These are phyloP conservation scores for Fraxinus paxiana DNA, from an alignment of 305 asterid species.

Conservation along the genomic window DNA sequence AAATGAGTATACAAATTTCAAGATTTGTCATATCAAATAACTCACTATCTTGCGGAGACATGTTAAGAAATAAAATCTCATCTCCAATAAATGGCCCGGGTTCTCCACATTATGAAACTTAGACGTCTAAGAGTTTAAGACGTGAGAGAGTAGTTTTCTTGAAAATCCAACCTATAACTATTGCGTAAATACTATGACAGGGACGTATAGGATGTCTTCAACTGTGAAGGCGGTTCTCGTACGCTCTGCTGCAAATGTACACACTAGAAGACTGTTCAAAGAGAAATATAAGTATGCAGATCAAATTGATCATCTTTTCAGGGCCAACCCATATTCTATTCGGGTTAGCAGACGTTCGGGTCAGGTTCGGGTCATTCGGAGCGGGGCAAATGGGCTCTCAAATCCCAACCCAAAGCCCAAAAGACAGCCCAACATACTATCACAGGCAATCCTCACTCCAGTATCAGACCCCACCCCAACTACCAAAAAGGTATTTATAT, in stretches of 20 bases:
- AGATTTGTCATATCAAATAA: too few relatives aligned
- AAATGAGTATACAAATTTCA: too few relatives aligned
- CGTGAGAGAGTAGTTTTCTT: not conserved
- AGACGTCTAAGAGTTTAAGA: not conserved
- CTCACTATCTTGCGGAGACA: too few relatives aligned
- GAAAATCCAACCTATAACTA: not conserved
- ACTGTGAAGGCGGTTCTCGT: constrained; percentile 42
- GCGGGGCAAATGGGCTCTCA: constrained; percentile 32
- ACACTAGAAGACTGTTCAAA: constrained; percentile 34
- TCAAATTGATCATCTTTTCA: constrained; percentile 26
- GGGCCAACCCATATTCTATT: constrained; percentile 24
- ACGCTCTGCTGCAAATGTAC: constrained; percentile 36
- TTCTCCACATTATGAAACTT: not conserved
- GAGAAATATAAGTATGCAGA: constrained; percentile 37
- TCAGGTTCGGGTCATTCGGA: constrained; percentile 28
- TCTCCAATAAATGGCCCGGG: not conserved
- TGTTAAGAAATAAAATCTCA: too few relatives aligned
- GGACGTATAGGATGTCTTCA: constrained; percentile 43
- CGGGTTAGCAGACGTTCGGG: constrained; percentile 23
- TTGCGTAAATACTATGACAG: not conserved
- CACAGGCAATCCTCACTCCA: constrained; percentile 54
- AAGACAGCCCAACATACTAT: constrained; percentile 24
- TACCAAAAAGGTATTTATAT: constrained; percentile 47
- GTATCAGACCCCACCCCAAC: constrained; percentile 58
- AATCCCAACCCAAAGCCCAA: constrained; percentile 27